Base-by-base conservation (phyloP, 2,329 filamentous ascomycete genomes). In the Pyricularia grisea region DNA sequence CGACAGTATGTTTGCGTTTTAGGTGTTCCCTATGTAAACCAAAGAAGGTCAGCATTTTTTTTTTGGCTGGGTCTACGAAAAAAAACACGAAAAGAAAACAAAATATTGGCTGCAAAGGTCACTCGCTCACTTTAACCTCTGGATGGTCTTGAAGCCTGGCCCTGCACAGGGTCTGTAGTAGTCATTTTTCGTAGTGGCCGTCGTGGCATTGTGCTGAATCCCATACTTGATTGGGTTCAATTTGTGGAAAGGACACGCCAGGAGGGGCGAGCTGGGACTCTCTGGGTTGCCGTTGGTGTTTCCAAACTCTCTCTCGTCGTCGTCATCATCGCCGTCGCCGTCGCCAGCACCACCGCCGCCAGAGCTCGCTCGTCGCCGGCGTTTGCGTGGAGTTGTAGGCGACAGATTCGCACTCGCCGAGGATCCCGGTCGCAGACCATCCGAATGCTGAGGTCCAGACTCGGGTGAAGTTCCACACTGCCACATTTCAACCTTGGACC, bases 221-320 rank as follows among this genome's bases (percentile, higher is more conserved):
- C 73, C 72, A 65, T 76, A 76, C 63, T 73, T 74, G n/a, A 64
- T 60, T 3, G 74, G 73, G 23, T 76, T 72, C 3, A 68, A 60
- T 60, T 75, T 76, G 72, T 76, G 73, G 42, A 76, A 76, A 0
- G 73, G 74, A 50, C 74, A 76, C 0, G 74, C 74, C 3, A 76
- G 69, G 20, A 73, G 66, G 2, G 67, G 70, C 27, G 68, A 66
- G 2, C 64, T 65, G n/a, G 31, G 42, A n/a, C 55, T 60, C 25
- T 68, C 58, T 17, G 58, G 67, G 30, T 60, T 60, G 30, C 67
- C 61, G 14, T 68, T 69, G 9, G 50, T 42, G 30, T 66, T 67
- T 42, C 64, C 66, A 9, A 36, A 64, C 6, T 68, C 67, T 6
- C 58, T 69, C 5, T 67, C 72, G 11, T 71, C 72, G 3, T 72